phyloP scores from a whole-genome alignment of 768 basidiomycete species.

The Dioszegia aurantiaca region DNA sequence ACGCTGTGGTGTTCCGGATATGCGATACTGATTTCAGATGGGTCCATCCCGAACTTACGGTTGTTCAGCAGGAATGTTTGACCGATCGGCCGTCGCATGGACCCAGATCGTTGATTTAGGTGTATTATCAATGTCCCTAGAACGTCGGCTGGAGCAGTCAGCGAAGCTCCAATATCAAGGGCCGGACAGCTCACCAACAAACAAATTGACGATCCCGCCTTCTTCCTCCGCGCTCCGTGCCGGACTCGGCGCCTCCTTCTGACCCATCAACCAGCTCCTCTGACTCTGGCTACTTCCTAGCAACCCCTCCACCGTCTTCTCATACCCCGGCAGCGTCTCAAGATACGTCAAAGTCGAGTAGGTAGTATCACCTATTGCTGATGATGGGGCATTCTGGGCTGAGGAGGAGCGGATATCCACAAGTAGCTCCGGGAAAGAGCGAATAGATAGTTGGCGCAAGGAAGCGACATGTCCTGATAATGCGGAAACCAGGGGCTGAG shows the following conservation, averaged over 20 bases:
- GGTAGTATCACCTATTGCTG: conserved; percentile 37
- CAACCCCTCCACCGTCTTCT: conserved; percentile 33
- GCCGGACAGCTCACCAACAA: conserved; percentile 42
- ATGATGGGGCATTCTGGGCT: conserved; percentile 14
- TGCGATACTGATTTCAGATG: conserved; percentile 39
- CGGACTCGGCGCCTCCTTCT: conserved; percentile 35
- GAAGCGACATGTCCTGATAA: conserved; percentile 22
- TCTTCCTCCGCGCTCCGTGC: conserved; percentile 34
- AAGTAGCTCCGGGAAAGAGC: conserved; percentile 49
- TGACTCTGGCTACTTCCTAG: conserved; percentile 42
- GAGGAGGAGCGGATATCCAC: conserved; percentile 42
- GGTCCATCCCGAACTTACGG: conserved; percentile 23
- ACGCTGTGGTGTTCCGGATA: conserved; percentile 45
- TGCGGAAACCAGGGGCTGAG: conserved; percentile 17
- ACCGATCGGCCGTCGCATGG: conserved; percentile 36
- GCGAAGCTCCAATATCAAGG: neutral
- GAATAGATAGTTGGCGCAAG: conserved; percentile 24
- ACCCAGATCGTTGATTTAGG: conserved; percentile 29
- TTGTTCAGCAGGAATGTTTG: conserved; percentile 49
- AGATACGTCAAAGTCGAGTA: conserved; percentile 46
- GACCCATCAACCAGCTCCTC: conserved; percentile 52
- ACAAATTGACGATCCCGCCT: conserved; percentile 45
- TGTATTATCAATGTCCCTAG: conserved; percentile 40
- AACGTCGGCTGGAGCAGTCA: conserved; percentile 34
- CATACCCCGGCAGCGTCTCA: conserved; percentile 41